A percentile compares a stretch with the other conserved stretches of the same genome.
These are phyloP conservation scores for Didymosphaeria variabile DNA, from an alignment of 2,329 filamentous ascomycete species.

Conservation along the genomic window DNA sequence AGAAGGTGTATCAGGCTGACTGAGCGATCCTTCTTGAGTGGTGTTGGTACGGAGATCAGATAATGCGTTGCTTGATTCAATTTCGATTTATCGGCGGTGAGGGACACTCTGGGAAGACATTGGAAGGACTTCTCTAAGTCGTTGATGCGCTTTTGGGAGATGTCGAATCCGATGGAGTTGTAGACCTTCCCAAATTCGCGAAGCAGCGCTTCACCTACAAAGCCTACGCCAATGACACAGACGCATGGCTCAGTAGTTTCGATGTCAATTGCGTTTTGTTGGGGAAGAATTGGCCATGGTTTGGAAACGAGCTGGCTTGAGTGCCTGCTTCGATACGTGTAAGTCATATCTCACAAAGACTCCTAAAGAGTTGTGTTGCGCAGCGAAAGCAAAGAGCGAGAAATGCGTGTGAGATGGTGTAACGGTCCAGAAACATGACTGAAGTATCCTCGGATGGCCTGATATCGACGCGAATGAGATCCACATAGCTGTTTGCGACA, in stretches of 20 bases:
- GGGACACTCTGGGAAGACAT: constrained; percentile 3
- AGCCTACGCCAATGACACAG: constrained; percentile 13
- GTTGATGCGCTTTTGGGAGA: constrained; percentile 8
- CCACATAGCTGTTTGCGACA: background rate
- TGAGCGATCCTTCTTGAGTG: constrained; percentile 57
- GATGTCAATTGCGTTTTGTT: background rate
- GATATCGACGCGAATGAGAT: background rate
- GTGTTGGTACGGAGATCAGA: constrained; percentile 63
- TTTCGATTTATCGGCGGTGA: constrained; percentile 1
- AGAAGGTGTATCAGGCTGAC: constrained; percentile 59
- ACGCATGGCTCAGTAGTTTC: constrained; percentile 8
- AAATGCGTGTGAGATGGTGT: background rate
- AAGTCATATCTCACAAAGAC: background rate
- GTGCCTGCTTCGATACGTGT: background rate
- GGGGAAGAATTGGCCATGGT: background rate
- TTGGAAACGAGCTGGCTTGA: background rate
- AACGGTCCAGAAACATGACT: background rate
- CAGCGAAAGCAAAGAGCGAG: background rate
- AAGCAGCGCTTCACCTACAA: constrained; percentile 13
- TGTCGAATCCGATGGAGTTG: constrained; percentile 13
- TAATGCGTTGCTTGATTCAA: constrained; percentile 52
- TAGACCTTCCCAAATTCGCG: constrained; percentile 11
- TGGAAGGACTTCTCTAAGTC: constrained; percentile 3
- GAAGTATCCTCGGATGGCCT: background rate
- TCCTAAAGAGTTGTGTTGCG: too few relatives aligned